phyloP scores from a whole-genome alignment of 2,329 filamentous ascomycete genomes.

The Diaporthe nobilis region DNA sequence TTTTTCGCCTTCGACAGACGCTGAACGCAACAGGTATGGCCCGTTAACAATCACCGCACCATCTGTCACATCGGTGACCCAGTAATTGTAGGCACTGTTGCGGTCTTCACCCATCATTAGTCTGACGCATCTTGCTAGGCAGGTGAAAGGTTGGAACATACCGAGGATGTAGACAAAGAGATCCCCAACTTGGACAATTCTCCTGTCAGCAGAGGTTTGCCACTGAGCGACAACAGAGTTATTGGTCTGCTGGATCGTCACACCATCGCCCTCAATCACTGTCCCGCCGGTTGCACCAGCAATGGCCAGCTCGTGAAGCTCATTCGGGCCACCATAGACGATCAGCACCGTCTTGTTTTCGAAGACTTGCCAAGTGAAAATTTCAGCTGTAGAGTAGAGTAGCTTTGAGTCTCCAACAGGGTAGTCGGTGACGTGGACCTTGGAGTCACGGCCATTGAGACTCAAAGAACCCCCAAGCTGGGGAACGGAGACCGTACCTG shows the following conservation, averaged over 20 bases:
- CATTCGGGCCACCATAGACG: conserved; percentile 74
- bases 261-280: conserved; percentile 43
- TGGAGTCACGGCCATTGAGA: conserved; percentile 75
- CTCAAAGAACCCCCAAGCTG: conserved; percentile 69
- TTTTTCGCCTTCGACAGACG: conserved; percentile 66
- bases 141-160: conserved; percentile 45
- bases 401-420: conserved; percentile 69
- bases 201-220: conserved; percentile 48
- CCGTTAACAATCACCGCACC: conserved; percentile 68
- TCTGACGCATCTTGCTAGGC: neutral
- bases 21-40: conserved; percentile 75
- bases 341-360: conserved; percentile 71
- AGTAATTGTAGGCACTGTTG: conserved; percentile 78
- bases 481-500: conserved; percentile 69
- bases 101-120: conserved; percentile 47
- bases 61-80: conserved; percentile 68
- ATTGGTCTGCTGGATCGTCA: conserved; percentile 45
- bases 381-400: conserved; percentile 78
- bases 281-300: conserved; percentile 34
- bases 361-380: conserved; percentile 79
- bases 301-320: conserved; percentile 74
- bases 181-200: conserved; percentile 53
- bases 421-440: conserved; percentile 77
- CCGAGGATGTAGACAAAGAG: conserved; percentile 63
- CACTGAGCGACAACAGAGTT: conserved; percentile 50